Base-by-base conservation (phyloP, 1,284 basidiomycete genomes). In the Vanrija sp. region DNA sequence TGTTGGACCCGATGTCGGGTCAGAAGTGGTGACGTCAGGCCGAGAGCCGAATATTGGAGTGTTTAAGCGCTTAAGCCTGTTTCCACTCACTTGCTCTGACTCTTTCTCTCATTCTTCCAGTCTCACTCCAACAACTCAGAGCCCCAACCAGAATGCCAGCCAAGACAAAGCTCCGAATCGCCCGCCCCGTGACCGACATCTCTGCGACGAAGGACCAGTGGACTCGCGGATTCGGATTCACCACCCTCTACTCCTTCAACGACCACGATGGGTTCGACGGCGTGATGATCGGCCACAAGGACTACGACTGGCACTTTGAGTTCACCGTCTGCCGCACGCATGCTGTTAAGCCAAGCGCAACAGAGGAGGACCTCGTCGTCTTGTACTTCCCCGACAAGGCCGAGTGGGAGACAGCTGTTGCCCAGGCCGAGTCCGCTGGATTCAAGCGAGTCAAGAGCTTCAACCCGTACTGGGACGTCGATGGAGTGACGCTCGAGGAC, bases 381-480 rank as follows among this genome's bases (percentile, higher is more conserved):
- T 55, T 55, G 40, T 59, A 55, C 43, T 39, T 39, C 26, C 53
- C 53, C 12, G 51, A 52, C 38, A 10, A 19, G 26, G 16, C 1
- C 14, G 51, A 52, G 43, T 59, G 53, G 53, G 42, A 19, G 15
- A 47, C 38, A 6, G 18, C 38, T 15, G 55, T 50, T 19, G 14
- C 2, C 5, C 19, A 46, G 7, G 46, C 46, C 3, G 43, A 21
- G 19, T 38, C 34, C 16, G 15, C 5, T 2, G 57, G 54, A 3
- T 55, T 51, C 34, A 40, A 5, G 26, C 23, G 9, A 3, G 57
- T 55, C 15, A 21, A 8, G 43, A 15, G 43, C 23, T 43, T 40
- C 14, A 55, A 59, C 26, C 47, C 50, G 3, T 55, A 59, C 38
- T 59, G 57, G 57, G 57, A 59, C 9, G 43, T 19, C 9, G 18